Percentiles rank a stretch among this genome's conserved stretches.
Evolutionary conservation across 1,284 basidiomycete species (phyloP).

Genomic region (Veloporphyrellus conicus): DNA sequence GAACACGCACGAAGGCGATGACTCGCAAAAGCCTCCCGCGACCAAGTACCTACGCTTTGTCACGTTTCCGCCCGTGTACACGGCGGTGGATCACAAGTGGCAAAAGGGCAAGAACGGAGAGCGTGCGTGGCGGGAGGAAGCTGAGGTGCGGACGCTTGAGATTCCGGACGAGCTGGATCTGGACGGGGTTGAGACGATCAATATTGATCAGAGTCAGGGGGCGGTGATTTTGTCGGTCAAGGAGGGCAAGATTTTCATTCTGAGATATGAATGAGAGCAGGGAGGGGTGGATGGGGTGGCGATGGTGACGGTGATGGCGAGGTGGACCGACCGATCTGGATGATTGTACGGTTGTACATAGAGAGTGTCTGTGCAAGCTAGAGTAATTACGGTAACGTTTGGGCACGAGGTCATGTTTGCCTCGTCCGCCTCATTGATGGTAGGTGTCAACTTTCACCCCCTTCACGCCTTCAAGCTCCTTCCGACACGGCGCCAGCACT

Average conservation of each 20-base stretch:
- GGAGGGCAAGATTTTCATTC: slow-evolving; percentile 66
- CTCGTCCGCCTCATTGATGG: too few relatives aligned
- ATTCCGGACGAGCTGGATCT: slow-evolving; percentile 62
- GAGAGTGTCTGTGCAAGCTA: too few relatives aligned
- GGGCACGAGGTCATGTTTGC: too few relatives aligned
- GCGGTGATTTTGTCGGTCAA: slow-evolving; percentile 65
- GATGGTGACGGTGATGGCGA: not conserved
- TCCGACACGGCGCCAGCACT: too few relatives aligned
- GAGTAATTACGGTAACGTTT: too few relatives aligned
- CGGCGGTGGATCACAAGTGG: slow-evolving; percentile 29
- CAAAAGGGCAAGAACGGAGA: slow-evolving; percentile 11
- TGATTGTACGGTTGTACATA: too few relatives aligned
- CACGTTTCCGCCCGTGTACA: slow-evolving; percentile 57
- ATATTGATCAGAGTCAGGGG: slow-evolving; percentile 71
- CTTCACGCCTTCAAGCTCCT: too few relatives aligned
- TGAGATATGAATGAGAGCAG: slow-evolving; percentile 55
- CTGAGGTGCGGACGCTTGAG: slow-evolving; percentile 55
- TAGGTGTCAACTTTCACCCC: too few relatives aligned
- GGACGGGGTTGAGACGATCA: slow-evolving; percentile 65
- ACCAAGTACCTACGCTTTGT: slow-evolving; percentile 60
- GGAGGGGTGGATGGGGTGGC: not conserved
- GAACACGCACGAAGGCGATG: slow-evolving; percentile 24
- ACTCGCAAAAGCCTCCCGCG: slow-evolving; percentile 32
- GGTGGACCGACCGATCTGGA: too few relatives aligned
- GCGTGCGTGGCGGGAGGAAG: slow-evolving; percentile 33